Conservation (phyloP, 2,329 filamentous ascomycete genomes). For the Shiraia sp. region DNA sequence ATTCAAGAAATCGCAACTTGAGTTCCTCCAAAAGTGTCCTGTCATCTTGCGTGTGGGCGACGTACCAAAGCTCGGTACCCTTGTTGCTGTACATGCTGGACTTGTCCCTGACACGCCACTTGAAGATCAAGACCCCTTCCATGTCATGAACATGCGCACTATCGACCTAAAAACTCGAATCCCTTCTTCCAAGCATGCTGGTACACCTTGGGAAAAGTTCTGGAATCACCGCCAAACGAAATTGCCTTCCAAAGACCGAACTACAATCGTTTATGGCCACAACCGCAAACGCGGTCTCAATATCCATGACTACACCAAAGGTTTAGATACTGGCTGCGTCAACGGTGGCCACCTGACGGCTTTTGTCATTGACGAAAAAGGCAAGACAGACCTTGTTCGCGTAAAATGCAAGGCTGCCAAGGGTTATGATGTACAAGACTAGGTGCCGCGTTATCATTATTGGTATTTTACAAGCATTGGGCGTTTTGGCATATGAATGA, state of each 20-base stretch:
- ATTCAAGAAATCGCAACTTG: conserved; percentile 62
- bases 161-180: conserved; percentile 67
- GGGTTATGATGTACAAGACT: conserved; percentile 22
- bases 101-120: conserved; percentile 76
- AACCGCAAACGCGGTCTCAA: conserved; percentile 74
- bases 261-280: conserved; percentile 71
- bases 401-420: conserved; percentile 45
- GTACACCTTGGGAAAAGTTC: conserved; percentile 69
- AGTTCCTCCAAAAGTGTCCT: conserved; percentile 72
- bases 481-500: conserved; percentile 5
- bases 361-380: conserved; percentile 68
- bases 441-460: conserved; percentile 4
- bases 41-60: conserved; percentile 76
- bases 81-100: conserved; percentile 83
- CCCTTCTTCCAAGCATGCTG: conserved; percentile 56
- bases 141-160: conserved; percentile 91
- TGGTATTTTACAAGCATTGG: conserved; percentile 3
- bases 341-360: conserved; percentile 76
- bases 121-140: conserved; percentile 72
- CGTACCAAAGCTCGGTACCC: conserved; percentile 62
- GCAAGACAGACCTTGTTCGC: conserved; percentile 36
- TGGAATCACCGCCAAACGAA: conserved; percentile 52
- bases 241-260: conserved; percentile 46
- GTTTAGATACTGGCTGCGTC: conserved; percentile 83
- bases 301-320: conserved; percentile 72